Base-by-base conservation (phyloP, 192 early-diverging fungal species). In the Podila epicladia region DNA sequence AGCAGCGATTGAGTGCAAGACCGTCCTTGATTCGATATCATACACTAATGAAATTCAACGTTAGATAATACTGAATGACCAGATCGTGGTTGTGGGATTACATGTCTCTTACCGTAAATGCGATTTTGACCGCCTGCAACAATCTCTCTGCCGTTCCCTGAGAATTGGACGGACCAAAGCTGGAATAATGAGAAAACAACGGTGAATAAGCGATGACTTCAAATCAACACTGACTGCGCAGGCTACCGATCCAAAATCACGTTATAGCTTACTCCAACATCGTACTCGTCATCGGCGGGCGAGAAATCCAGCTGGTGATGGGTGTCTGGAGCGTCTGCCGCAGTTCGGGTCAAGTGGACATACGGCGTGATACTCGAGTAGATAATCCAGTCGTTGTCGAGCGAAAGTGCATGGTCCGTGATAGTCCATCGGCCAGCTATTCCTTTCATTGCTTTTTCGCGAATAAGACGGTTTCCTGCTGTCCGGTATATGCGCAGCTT, bases 91-190 rank as follows among this genome's bases (percentile, higher is more conserved):
- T 28, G 24, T 6, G 17, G 22, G 45, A 4, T 53, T 6, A 49
- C 6, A 29, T 24, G 57, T 73, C 28, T 20, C 24, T 5, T 84
- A 74, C 82, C 82, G 65, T 84, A 78, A 29, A 79, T 74, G 13
- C 65, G 50, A 29, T 63, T 63, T 48, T 38, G 77, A n/a, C 86
- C 67, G 11, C 92, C 91, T 24, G 86, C 89, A 49, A 92, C 86
- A 55, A 94, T 73, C 71, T 92, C 89, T 50, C 82, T 71, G n/a
- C 85, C 88, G 69, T 91, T 85, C 38, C 77, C 82, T 41, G 88
- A 89, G 50, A 92, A 90, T 33, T 88, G 87, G 32, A 93, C 62
- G 32, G 90, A 89, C 91, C 91, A 93, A 29, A 93, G 69, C 84
- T 87, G 69, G 13, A 13, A 20, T n/a, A 26, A 11, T 32, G 13